A percentile compares a stretch with the other conserved stretches of the same genome.
Evolutionary conservation across 225 moss, liverwort and hornwort genomes (phyloP).

Genomic region (Pseudoscleropodium purum): DNA sequence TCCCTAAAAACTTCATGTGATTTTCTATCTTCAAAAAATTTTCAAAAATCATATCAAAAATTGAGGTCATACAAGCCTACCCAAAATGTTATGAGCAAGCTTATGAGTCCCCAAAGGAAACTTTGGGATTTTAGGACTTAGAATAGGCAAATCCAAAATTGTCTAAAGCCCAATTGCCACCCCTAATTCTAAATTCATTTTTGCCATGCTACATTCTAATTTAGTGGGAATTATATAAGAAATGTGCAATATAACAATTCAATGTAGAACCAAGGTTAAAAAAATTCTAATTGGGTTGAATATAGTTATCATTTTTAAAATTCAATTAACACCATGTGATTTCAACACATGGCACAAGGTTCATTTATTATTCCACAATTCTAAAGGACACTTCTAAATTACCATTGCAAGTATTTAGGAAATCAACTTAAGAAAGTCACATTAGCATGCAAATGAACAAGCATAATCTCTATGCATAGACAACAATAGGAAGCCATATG

Average conservation of each 20-base stretch:
- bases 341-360: not conserved
- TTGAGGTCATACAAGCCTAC: not conserved
- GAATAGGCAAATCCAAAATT: not conserved
- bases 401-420: not conserved
- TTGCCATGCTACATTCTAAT: not conserved
- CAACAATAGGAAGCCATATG: accelerated
- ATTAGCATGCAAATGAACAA: not conserved
- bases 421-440: too few relatives aligned
- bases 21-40: not conserved
- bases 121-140: not conserved
- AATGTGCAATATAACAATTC: not conserved
- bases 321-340: not conserved
- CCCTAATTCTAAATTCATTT: not conserved
- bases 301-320: not conserved
- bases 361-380: not conserved
- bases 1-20: not conserved
- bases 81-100: too few relatives aligned
- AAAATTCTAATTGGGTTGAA: not conserved
- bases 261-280: accelerated
- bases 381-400: not conserved
- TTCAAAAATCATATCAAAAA: not conserved
- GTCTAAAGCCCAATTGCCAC: not conserved
- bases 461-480: not conserved
- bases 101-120: accelerated
- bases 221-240: not conserved